Evolutionary conservation across 768 basidiomycete species (phyloP).

Genomic region (Kockovaella imperatae): DNA sequence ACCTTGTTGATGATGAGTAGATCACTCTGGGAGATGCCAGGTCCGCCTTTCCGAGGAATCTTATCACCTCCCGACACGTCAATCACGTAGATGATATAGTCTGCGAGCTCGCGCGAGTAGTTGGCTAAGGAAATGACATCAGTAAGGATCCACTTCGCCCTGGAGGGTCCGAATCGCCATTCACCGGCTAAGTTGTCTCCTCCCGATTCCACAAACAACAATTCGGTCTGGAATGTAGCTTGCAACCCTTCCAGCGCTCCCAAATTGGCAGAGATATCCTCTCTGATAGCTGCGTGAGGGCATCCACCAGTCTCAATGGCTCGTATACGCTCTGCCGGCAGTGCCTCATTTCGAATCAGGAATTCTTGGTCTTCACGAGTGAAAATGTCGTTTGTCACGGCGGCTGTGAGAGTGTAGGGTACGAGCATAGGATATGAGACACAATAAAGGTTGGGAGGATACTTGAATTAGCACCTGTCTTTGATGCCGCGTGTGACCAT

Average conservation of each 20-base stretch:
- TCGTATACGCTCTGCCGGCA: conserved; percentile 71
- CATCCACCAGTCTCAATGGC: conserved; percentile 97
- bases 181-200: conserved; percentile 81
- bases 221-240: conserved; percentile 77
- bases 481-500: conserved; percentile 2
- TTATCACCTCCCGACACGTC: conserved; percentile 79
- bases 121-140: conserved; percentile 53
- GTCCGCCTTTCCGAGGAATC: conserved; percentile 95
- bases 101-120: conserved; percentile 90
- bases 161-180: conserved; percentile 3
- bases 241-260: conserved; percentile 91
- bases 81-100: conserved; percentile 70
- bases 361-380: conserved; percentile 99
- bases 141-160: background rate
- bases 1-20: conserved; percentile 93
- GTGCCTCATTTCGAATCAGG: conserved; percentile 81
- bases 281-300: conserved; percentile 94
- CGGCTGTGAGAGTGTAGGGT: conserved; percentile 51
- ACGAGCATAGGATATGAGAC: background rate
- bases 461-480: background rate
- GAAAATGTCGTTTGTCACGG: conserved; percentile 99
- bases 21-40: conserved; percentile 88
- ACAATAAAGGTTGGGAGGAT: background rate
- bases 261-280: conserved; percentile 96
- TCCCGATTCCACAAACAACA: conserved; percentile 91